These are phyloP conservation scores for Symbiodinium natans DNA, from an alignment of 73 alveolate species.

Conservation along the genomic window DNA sequence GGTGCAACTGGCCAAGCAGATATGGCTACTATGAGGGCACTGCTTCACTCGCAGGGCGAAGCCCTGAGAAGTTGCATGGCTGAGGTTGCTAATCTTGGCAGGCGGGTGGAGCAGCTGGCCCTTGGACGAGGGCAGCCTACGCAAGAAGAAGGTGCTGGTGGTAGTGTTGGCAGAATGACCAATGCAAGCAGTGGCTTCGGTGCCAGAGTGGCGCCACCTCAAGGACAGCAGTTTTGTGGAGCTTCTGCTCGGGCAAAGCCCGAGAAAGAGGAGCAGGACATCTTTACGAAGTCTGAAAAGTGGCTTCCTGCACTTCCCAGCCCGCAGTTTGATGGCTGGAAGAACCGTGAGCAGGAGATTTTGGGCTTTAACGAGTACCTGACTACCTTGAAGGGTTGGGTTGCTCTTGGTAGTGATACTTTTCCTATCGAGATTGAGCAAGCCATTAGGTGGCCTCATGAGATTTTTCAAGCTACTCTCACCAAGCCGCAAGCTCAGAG, in stretches of 20 bases:
- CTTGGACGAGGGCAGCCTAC: not conserved
- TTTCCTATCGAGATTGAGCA: slow-evolving; percentile 9
- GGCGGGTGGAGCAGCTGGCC: not conserved
- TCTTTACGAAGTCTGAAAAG: not conserved
- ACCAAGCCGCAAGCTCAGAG: not conserved
- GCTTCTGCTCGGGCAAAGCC: not conserved
- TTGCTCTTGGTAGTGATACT: not conserved
- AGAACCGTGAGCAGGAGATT: not conserved
- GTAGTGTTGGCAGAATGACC: not conserved
- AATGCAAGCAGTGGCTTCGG: not conserved
- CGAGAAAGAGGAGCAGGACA: not conserved
- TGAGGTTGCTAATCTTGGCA: not conserved
- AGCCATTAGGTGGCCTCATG: not conserved
- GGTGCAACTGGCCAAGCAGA: not conserved
- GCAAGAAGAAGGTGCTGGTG: not conserved
- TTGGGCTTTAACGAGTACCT: not conserved
- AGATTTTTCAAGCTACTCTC: not conserved
- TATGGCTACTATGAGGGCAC: not conserved
- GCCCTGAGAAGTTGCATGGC: not conserved
- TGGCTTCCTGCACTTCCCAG: slow-evolving; percentile 1
- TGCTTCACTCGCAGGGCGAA: not conserved
- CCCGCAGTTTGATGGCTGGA: not conserved
- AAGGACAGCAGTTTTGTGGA: not conserved
- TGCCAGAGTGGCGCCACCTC: not conserved
- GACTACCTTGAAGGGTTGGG: not conserved